Percentiles rank a stretch among this genome's conserved stretches.
Evolutionary conservation across 257 asterid genomes (phyloP).

Genomic region (Scutellaria baicalensis): DNA sequence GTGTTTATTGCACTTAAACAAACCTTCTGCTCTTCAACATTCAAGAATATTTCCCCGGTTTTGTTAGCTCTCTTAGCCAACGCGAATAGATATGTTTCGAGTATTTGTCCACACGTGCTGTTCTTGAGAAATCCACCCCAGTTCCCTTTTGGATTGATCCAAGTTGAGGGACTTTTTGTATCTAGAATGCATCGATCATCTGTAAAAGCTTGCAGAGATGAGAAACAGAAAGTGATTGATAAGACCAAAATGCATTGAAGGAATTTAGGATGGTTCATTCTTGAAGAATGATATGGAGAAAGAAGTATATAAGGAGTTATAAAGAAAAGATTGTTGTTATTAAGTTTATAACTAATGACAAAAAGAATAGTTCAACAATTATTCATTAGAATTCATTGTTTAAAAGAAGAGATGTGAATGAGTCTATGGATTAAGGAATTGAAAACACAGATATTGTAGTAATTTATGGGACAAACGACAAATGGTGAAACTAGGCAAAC

Average conservation of each 20-base stretch:
- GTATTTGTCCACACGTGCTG: slow-evolving; percentile 24
- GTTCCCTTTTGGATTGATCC: slow-evolving; percentile 19
- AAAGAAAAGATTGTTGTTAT: neutral
- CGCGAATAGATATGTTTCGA: slow-evolving; percentile 35
- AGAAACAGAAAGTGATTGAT: slow-evolving; percentile 1
- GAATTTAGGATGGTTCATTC: slow-evolving; percentile 20
- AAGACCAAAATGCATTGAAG: slow-evolving; percentile 1
- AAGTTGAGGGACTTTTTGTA: slow-evolving; percentile 18
- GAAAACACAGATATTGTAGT: neutral
- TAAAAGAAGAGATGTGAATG: slow-evolving; percentile 7
- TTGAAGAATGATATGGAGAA: neutral
- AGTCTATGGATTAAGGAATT: slow-evolving; percentile 12
- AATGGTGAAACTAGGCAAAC: slow-evolving; percentile 25
- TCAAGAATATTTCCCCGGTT: slow-evolving; percentile 43
- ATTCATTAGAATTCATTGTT: neutral
- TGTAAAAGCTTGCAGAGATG: slow-evolving; percentile 13
- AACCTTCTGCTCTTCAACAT: slow-evolving; percentile 26
- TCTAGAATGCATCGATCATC: slow-evolving; percentile 31
- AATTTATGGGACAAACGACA: slow-evolving; percentile 8
- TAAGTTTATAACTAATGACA: slow-evolving; percentile 5
- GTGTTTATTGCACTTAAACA: slow-evolving; percentile 27
- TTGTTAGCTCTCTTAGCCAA: slow-evolving; percentile 35
- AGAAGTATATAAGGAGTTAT: neutral
- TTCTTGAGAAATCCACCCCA: slow-evolving; percentile 51
- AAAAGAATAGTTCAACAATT: slow-evolving; percentile 14